Conservation (phyloP, 2,329 filamentous ascomycete genomes). For the Neospermospora avenae region DNA sequence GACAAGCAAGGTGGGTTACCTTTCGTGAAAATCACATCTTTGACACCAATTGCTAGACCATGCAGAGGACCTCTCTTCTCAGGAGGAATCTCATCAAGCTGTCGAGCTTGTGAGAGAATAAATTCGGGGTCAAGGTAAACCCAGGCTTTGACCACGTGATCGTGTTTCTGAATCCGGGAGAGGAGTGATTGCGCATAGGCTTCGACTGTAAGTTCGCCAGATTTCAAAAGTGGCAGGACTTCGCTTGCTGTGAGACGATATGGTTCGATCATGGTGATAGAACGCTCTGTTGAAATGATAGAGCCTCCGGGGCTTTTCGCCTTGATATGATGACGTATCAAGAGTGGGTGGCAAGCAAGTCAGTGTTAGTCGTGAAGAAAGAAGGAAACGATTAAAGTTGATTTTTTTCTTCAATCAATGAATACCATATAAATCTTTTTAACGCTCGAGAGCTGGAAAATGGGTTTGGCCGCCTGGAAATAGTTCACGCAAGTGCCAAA, state of each 20-base stretch:
- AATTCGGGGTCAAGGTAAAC: constrained; percentile 43
- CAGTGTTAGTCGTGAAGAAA: too few species aligned
- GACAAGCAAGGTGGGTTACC: constrained; percentile 33
- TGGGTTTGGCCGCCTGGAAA: neutral
- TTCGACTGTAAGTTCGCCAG: constrained; percentile 45
- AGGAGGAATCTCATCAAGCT: constrained; percentile 47
- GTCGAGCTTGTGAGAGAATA: constrained; percentile 48
- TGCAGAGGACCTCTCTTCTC: constrained; percentile 52
- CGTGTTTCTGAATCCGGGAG: constrained; percentile 42
- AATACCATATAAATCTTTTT: neutral
- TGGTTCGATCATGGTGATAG: constrained; percentile 32
- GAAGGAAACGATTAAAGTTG: too few species aligned
- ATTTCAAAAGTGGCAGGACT: constrained; percentile 38
- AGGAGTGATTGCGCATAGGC: constrained; percentile 48
- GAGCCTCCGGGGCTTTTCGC: neutral
- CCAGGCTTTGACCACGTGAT: constrained; percentile 49
- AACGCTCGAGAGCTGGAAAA: neutral
- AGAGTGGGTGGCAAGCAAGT: too few species aligned
- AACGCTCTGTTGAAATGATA: neutral
- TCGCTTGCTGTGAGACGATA: constrained; percentile 44
- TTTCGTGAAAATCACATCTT: constrained; percentile 58
- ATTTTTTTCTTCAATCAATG: too few species aligned
- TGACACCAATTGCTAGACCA: constrained; percentile 55
- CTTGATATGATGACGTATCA: neutral
- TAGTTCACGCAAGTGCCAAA: constrained; percentile 1